Base-by-base conservation (phyloP, 129 eudicot genomes). In the Kitagawia praeruptora region DNA sequence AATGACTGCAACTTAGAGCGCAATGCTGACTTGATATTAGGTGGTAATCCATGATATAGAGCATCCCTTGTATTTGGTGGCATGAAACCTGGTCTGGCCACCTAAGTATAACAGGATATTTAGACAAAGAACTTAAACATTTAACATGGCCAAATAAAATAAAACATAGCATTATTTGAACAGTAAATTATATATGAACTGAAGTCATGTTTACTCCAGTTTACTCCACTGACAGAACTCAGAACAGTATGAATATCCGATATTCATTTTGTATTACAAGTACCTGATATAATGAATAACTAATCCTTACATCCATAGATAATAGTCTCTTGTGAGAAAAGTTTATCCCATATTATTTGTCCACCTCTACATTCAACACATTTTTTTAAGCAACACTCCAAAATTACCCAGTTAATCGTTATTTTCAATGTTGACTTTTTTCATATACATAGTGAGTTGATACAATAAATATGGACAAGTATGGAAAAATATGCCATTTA, bases 21-120 rank as follows among this genome's bases (percentile, higher is more conserved):
- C 64, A 96, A 84, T 75, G 99, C 88, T 6, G 87, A 83, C 81
- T 96, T 96, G 46, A 96, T 73, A 75, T 82, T 75, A 34, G 99
- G 99, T n/a, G 99, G 99, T 41, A 96, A 80, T 83, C 99, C 99
- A 83, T 96, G 99, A 83, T 96, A 96, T 78, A 96, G 80, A 76
- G 93, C 85, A 80, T 96, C 98, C 84, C 98, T 86, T 3, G 97
- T 96, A 84, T 87, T 96, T 84, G 94, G 97, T 64, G 98, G 99
- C 78, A 96, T 89, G 5, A 96, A 96, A 81, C 92, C 77, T 66
- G 99, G 88, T 45, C 99, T 89, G 8, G 98, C 87, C 34, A 96
- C 99, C 99, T 96, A 84, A 79, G 51, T 64, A 46, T 11, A 31
- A 42, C 51, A 72, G 39, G n/a, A 23, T 42, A 54, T 3, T 66